These are phyloP conservation scores for Cyberlindnera japonica DNA, from an alignment of 805 yeast genomes.

Conservation along the genomic window DNA sequence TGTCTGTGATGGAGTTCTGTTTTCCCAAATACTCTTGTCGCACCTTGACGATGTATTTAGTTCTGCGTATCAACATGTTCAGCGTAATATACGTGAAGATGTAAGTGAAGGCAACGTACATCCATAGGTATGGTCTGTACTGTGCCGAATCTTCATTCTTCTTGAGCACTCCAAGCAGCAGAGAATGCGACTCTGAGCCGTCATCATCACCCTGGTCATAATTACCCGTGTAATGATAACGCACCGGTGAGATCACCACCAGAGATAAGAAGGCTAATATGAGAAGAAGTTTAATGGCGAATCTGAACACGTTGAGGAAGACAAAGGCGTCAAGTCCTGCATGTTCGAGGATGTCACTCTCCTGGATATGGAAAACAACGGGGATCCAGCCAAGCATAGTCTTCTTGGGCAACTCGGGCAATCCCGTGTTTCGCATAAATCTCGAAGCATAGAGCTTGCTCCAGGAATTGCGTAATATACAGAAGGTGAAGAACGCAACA, in stretches of 20 bases:
- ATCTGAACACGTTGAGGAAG: conserved; percentile 83
- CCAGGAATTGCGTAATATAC: conserved; percentile 65
- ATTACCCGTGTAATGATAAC: conserved; percentile 79
- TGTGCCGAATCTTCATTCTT: conserved; percentile 31
- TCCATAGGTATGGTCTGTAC: conserved; percentile 66
- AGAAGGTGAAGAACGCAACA: conserved; percentile 64
- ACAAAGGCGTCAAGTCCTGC: conserved; percentile 96
- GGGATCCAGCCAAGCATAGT: conserved; percentile 82
- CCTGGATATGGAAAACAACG: conserved; percentile 58
- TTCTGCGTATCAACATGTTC: conserved; percentile 59
- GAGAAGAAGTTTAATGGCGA: conserved; percentile 69
- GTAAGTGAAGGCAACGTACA: conserved; percentile 84
- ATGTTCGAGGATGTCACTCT: conserved; percentile 73
- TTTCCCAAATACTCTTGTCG: conserved; percentile 80
- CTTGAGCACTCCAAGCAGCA: conserved; percentile 33
- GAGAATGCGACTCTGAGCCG: conserved; percentile 8
- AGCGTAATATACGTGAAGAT: conserved; percentile 71
- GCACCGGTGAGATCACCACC: conserved; percentile 74
- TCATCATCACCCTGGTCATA: conserved; percentile 53
- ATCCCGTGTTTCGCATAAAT: conserved; percentile 39
- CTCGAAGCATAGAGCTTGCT: conserved; percentile 87
- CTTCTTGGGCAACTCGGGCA: conserved; percentile 55
- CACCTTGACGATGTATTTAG: conserved; percentile 67
- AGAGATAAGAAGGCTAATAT: conserved; percentile 68
- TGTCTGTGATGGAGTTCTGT: conserved; percentile 86